Percentiles rank a stretch among this genome's conserved stretches.
These are phyloP conservation scores for Catenaria anguillulae DNA, from an alignment of 371 early-diverging fungal genomes.

Conservation along the genomic window DNA sequence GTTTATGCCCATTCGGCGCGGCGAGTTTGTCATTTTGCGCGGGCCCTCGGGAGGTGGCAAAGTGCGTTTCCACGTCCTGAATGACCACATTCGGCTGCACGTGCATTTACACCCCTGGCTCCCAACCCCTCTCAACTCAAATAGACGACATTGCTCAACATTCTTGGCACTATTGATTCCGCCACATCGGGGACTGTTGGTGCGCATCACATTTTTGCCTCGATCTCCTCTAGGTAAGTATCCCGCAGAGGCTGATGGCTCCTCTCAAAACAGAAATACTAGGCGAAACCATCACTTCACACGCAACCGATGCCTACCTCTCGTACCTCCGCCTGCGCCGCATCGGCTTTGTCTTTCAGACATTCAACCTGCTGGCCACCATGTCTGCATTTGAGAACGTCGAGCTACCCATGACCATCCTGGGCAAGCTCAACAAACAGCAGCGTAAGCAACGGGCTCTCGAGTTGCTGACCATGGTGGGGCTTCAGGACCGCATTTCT, in stretches of 20 bases:
- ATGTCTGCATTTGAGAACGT: conserved; percentile 21
- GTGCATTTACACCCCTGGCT: too few relatives aligned
- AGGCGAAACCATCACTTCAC: conserved; percentile 12
- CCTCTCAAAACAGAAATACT: conserved; percentile 14
- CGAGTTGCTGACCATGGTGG: conserved; percentile 13
- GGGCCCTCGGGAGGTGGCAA: conserved; percentile 17
- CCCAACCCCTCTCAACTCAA: too few relatives aligned
- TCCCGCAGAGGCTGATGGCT: too few relatives aligned
- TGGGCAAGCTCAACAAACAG: conserved; percentile 11
- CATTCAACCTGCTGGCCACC: conserved; percentile 19
- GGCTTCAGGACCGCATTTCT: conserved; percentile 17
- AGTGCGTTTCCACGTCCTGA: too few relatives aligned
- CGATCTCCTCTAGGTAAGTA: too few relatives aligned
- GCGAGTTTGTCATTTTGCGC: conserved; percentile 20
- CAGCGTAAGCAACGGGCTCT: conserved; percentile 12
- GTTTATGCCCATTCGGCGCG: conserved; percentile 14
- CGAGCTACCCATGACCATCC: conserved; percentile 20
- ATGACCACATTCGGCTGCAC: too few relatives aligned
- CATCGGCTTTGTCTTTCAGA: conserved; percentile 21
- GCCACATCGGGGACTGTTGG: conserved; percentile 11
- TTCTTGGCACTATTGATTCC: conserved; percentile 14
- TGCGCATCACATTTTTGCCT: too few relatives aligned
- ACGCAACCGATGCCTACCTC: conserved; percentile 13
- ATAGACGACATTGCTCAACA: conserved; percentile 13
- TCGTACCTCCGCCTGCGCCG: conserved; percentile 16